These are phyloP conservation scores for Hypoxylon subgilvum DNA, from an alignment of 495 filamentous ascomycete species.

Conservation along the genomic window DNA sequence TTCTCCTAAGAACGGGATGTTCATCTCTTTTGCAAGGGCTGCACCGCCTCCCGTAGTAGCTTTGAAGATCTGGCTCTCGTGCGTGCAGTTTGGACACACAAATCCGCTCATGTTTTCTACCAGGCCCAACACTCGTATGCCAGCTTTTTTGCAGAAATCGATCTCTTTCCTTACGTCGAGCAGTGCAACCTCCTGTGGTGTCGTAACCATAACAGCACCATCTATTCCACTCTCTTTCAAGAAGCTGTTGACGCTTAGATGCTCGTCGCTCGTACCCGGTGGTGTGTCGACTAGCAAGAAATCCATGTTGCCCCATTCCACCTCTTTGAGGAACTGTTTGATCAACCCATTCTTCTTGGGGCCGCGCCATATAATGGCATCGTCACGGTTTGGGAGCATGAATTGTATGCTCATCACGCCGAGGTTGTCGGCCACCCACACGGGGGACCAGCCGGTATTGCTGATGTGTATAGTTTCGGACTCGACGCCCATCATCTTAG, in stretches of 20 bases:
- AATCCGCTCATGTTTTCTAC: constrained; percentile 99
- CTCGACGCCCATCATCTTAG: constrained; percentile 98
- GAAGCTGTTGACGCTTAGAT: constrained; percentile 86
- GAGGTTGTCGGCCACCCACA: constrained; percentile 91
- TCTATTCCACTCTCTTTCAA: constrained; percentile 88
- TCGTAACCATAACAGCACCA: constrained; percentile 91
- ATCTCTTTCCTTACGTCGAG: constrained; percentile 96
- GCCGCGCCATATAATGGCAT: constrained; percentile 95
- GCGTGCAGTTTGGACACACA: constrained; percentile 87
- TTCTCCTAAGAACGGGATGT: constrained; percentile 82
- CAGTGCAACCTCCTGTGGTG: constrained; percentile 91
- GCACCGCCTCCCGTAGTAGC: constrained; percentile 89
- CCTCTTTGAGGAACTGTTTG: constrained; percentile 96
- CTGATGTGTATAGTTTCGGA: constrained; percentile 88
- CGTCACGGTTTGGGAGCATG: constrained; percentile 90
- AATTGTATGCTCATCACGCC: constrained; percentile 97
- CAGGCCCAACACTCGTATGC: constrained; percentile 82
- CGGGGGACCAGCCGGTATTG: constrained; percentile 82
- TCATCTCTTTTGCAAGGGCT: constrained; percentile 79
- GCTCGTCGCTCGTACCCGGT: constrained; percentile 92
- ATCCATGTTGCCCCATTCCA: constrained; percentile 95
- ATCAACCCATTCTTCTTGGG: constrained; percentile 98
- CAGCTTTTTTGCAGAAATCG: constrained; percentile 94
- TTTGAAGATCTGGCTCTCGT: constrained; percentile 83
- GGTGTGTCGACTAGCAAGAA: constrained; percentile 93